phyloP scores from a whole-genome alignment of 139 green algal species.

The Coelastrella sp. region DNA sequence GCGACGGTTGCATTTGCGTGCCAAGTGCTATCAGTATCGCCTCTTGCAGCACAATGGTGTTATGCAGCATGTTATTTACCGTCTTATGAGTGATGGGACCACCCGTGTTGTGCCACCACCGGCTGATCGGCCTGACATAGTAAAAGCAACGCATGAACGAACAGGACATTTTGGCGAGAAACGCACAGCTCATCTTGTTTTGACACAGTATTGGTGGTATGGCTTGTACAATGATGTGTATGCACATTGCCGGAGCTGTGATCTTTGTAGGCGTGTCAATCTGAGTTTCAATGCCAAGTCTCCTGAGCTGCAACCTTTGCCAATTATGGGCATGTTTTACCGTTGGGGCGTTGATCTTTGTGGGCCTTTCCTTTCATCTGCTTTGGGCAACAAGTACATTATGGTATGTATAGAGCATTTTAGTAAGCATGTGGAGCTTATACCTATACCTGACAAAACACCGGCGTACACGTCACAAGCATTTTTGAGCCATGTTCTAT shows the following conservation, averaged over 20 bases:
- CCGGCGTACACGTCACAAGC: neutral
- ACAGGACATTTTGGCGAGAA: slow-evolving; percentile 30
- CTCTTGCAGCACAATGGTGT: neutral
- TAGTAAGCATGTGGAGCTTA: slow-evolving; percentile 46
- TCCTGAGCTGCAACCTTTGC: slow-evolving; percentile 5
- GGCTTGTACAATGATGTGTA: slow-evolving; percentile 18
- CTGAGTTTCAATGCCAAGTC: neutral
- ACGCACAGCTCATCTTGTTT: neutral
- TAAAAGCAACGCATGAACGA: neutral
- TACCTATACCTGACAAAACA: slow-evolving; percentile 44
- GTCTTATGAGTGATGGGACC: neutral
- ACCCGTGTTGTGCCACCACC: slow-evolving; percentile 6
- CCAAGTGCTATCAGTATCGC: neutral
- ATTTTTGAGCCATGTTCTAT: slow-evolving; percentile 43
- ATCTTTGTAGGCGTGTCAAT: neutral
- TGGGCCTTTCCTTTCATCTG: neutral
- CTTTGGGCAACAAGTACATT: slow-evolving; percentile 39
- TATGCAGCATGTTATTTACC: neutral
- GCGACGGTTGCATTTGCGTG: neutral
- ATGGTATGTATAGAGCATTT: slow-evolving; percentile 57
- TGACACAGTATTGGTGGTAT: slow-evolving; percentile 22
- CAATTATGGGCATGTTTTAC: slow-evolving; percentile 39
- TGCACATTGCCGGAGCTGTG: neutral
- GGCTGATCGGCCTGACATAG: neutral
- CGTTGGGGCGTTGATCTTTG: slow-evolving; percentile 45